A percentile compares a stretch with the other conserved stretches of the same genome.
phyloP scores from a whole-genome alignment of 192 early-diverging fungal genomes.

The Gryganskiella cystojenkinii region DNA sequence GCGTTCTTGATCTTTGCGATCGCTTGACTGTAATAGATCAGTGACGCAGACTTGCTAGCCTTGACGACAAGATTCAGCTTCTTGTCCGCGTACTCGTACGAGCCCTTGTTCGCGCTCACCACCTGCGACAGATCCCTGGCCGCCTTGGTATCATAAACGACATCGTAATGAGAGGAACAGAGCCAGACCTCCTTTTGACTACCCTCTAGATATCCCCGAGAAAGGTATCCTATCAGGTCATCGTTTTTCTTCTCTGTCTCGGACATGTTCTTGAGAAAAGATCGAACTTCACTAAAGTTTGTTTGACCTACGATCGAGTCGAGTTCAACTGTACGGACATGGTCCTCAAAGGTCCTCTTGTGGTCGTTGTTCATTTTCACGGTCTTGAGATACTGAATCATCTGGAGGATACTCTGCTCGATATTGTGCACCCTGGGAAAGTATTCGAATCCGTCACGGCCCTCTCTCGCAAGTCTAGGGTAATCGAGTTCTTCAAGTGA shows the following conservation, averaged over 20 bases:
- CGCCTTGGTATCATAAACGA: too few species aligned
- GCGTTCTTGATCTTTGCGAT: too few species aligned
- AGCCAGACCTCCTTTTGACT: conserved; percentile 1
- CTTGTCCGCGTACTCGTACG: too few species aligned
- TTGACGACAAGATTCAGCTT: too few species aligned
- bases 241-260: not conserved
- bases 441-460: not conserved
- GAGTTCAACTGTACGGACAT: not conserved
- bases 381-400: not conserved
- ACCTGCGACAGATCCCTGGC: too few species aligned
- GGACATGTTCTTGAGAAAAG: not conserved
- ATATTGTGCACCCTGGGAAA: not conserved
- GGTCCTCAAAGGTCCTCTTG: conserved; percentile 1
- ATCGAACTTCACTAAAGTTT: conserved; percentile 1
- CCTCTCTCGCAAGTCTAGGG: not conserved
- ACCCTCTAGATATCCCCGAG: not conserved
- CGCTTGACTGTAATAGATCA: too few species aligned
- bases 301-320: not conserved
- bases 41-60: too few species aligned
- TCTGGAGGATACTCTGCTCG: not conserved
- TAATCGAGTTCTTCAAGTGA: conserved; percentile 4
- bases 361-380: not conserved
- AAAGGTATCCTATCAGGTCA: not conserved
- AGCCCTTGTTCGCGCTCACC: too few species aligned
- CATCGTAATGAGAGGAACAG: conserved; percentile 6